Evolutionary conservation across 2,329 filamentous ascomycete species (phyloP), one percentile per base, ranked within the genome.

Genomic region (Xylaria sp.): DNA sequence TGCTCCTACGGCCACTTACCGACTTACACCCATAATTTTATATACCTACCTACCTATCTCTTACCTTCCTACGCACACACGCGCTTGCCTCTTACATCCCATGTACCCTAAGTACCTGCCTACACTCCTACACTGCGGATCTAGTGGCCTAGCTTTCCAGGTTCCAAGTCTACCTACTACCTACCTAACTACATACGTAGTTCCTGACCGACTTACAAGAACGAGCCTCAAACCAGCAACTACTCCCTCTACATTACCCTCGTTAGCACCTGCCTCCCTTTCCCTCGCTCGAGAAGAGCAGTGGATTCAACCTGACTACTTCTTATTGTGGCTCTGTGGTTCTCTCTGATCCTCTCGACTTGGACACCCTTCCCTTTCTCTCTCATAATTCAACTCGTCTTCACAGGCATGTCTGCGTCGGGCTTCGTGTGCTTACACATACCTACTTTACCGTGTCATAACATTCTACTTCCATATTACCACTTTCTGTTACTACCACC

Each of bases 401-500:
- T 43, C 21, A 28, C 7, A 23, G 37, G 15, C 17, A 14, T 60
- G 50, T 37, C 52, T 60, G 37, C 19, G 40, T 54, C 54, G 52
- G 63, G 37, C 43, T 38, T 53, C 50, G 23, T 42, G 7, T 28
- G 60, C 56, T 63, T 59, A 51, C 52, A 60, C 47, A 51, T 51
- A 43, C 31, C 28, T 31, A n/a, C n/a, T 31, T 9, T 46, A 42
- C 28, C 55, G 31, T 14, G 23, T 35, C 33, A 33, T 46, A 38
- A 11, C 54, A 57, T n/a, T n/a, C n/a, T 43, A 54, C 25, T 35
- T 45, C 28, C 25, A 45, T 54, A 37, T 37, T 35, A 33, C 55
- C 43, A 38, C 17, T n/a, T n/a, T n/a, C 45, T 47, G n/a, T 35
- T 60, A 58, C 54, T 60, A 33, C 49, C 8, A 31, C 25, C 60